Base-by-base conservation (phyloP, 208 protist species). In the Trypanosomatidae sp. region DNA sequence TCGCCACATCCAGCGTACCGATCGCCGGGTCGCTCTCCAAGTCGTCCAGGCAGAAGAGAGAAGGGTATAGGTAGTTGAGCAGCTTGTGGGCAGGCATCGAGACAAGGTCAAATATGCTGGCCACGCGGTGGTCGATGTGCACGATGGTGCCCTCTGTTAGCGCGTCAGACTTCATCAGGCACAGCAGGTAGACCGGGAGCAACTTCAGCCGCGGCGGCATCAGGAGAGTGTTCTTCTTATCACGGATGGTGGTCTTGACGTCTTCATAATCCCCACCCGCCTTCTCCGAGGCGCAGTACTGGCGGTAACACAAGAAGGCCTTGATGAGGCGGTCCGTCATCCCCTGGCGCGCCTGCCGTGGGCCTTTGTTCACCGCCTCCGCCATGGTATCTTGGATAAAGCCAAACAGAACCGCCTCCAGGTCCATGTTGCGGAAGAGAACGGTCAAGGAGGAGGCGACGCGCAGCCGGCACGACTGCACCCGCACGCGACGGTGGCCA, bases 191-290 rank as follows among this genome's bases (percentile, higher is more conserved):
- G 28, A 98, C 80, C 28, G 96, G 94, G 65, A 98, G 80, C 68
- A 98, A 83, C 80, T 97, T 97, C 65, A 99, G 84, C 2, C 90
- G 83, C n/a, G 93, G 87, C 10, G 97, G 97, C 86, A 99, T 89
- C 25, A 98, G 82, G 28, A 99, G 82, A 69, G 94, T 87, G 25
- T 72, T 76, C 70, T 72, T 79, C 41, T 83, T 83, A 19, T 74
- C 69, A 4, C 69, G 62, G 33, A 52, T 39, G 17, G 69, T 17
- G 41, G 52, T 72, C 69, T 67, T 71, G 64, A 33, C 39, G 50
- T 74, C 62, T 46, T 72, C 69, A 55, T 66, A 72, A 2, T 80
- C 75, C 47, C 69, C 44, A 59, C 71, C 56, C 17, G 67, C 71
- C 28, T 47, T 52, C 13, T 86, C 74, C 17, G 66, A 62, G 12